phyloP scores from a whole-genome alignment of 768 basidiomycete species.

The Boletellus sp. region DNA sequence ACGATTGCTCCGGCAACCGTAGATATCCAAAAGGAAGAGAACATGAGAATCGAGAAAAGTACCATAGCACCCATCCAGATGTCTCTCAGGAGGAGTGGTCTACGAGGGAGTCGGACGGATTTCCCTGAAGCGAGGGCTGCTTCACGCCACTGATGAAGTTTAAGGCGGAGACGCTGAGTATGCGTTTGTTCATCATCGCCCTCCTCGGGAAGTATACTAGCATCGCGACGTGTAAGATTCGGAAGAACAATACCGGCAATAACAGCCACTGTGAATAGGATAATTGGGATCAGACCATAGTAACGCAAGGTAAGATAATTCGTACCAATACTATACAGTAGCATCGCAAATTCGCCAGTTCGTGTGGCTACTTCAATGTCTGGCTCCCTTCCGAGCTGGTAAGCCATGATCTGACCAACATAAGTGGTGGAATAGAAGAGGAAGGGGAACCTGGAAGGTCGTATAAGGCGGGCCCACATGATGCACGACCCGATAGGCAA shows the following conservation, averaged over 20 bases:
- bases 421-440: conserved; percentile 94
- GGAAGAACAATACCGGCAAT: conserved; percentile 79
- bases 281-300: neutral
- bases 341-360: conserved; percentile 83
- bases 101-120: conserved; percentile 74
- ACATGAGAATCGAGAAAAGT: conserved; percentile 73
- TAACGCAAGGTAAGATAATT: neutral
- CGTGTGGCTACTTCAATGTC: conserved; percentile 81
- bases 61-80: conserved; percentile 90
- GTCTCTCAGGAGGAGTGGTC: conserved; percentile 88
- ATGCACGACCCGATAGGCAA: conserved; percentile 3
- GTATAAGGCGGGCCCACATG: conserved; percentile 7
- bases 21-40: conserved; percentile 83
- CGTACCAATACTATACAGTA: conserved; percentile 83
- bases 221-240: conserved; percentile 76
- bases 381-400: conserved; percentile 68
- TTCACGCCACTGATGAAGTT: conserved; percentile 77
- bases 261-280: conserved; percentile 64
- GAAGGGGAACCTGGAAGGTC: conserved; percentile 77
- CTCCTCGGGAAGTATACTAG: conserved; percentile 68
- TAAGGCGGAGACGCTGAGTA: conserved; percentile 60
- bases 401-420: conserved; percentile 90
- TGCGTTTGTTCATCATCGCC: conserved; percentile 72
- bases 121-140: conserved; percentile 76
- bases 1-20: conserved; percentile 75